Conservation (phyloP, 2,329 filamentous ascomycete species). For the Microdochium trichocladiopsis region DNA sequence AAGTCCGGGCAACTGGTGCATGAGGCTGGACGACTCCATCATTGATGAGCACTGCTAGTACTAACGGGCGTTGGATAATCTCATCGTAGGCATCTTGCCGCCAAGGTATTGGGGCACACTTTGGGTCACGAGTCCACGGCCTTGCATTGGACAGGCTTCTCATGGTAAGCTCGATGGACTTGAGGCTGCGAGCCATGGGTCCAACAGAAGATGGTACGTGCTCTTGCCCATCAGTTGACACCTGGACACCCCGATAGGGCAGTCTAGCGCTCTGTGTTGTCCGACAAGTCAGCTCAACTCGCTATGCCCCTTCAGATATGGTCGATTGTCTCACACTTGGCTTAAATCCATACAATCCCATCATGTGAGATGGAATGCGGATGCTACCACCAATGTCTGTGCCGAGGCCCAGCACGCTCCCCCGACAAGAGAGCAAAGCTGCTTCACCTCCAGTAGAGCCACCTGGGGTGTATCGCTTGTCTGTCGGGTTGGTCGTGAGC, state of each 20-base stretch:
- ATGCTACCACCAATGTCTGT: conserved; percentile 46
- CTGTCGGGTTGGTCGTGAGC: conserved; percentile 35
- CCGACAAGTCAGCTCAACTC: neutral
- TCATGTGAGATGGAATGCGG: conserved; percentile 38
- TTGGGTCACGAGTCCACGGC: conserved; percentile 48
- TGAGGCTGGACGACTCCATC: conserved; percentile 49
- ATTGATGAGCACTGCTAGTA: conserved; percentile 27
- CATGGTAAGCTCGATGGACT: conserved; percentile 40
- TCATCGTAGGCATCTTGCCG: conserved; percentile 33
- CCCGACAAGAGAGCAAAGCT: conserved; percentile 12
- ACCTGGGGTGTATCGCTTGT: conserved; percentile 32
- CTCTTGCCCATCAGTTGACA: conserved; percentile 57
- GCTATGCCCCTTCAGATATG: neutral
- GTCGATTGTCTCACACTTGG: conserved; percentile 27
- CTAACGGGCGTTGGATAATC: conserved; percentile 32
- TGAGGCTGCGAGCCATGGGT: conserved; percentile 45
- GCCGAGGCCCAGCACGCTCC: conserved; percentile 36
- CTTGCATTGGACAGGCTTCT: conserved; percentile 35
- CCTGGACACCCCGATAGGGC: conserved; percentile 50
- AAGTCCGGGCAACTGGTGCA: conserved; percentile 40
- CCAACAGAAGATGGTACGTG: conserved; percentile 58
- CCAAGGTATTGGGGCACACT: conserved; percentile 47
- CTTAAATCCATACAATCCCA: conserved; percentile 41
- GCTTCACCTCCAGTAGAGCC: conserved; percentile 16
- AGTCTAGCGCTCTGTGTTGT: conserved; percentile 41